These are phyloP conservation scores for Cladophialophora carrionii DNA, from an alignment of 2,329 filamentous ascomycete genomes.

Conservation along the genomic window DNA sequence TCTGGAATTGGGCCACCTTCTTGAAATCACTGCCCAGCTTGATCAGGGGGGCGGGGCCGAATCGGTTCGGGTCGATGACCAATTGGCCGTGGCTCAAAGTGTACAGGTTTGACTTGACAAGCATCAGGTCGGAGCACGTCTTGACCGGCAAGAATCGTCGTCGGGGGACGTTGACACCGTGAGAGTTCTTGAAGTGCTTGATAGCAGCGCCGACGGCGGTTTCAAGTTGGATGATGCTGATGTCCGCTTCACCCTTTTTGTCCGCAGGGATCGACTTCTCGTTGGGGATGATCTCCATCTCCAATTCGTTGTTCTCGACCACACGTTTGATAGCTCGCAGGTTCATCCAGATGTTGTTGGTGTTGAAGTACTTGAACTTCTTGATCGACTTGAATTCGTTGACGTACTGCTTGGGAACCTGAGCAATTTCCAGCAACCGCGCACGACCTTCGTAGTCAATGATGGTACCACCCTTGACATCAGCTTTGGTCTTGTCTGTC, in stretches of 20 bases:
- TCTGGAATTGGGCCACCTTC: conserved; percentile 84
- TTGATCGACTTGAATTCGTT: conserved; percentile 99
- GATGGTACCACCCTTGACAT: conserved; percentile 99
- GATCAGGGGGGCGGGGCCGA: conserved; percentile 95
- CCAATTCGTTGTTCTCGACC: conserved; percentile 95
- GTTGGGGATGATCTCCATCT: conserved; percentile 99
- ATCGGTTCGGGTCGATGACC: conserved; percentile 93
- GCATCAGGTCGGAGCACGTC: conserved; percentile 99
- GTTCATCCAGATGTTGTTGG: conserved; percentile 99
- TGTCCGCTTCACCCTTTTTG: conserved; percentile 99
- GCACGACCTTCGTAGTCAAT: conserved; percentile 98
- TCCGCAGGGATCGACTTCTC: conserved; percentile 97
- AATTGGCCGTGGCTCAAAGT: conserved; percentile 98
- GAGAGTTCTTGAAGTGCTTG: conserved; percentile 96
- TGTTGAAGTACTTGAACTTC: conserved; percentile 99
- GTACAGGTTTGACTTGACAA: conserved; percentile 99
- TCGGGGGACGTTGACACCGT: conserved; percentile 98
- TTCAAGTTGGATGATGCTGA: conserved; percentile 97
- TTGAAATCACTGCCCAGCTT: conserved; percentile 99
- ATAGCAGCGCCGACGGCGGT: conserved; percentile 98
- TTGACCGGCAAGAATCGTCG: conserved; percentile 99
- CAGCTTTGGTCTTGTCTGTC: conserved; percentile 99
- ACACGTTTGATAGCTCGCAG: conserved; percentile 96
- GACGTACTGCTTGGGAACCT: conserved; percentile 99
- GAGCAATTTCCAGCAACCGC: conserved; percentile 95